Base-by-base conservation (phyloP, 768 basidiomycete genomes). In the Rhodosporidiobolus odoratus region DNA sequence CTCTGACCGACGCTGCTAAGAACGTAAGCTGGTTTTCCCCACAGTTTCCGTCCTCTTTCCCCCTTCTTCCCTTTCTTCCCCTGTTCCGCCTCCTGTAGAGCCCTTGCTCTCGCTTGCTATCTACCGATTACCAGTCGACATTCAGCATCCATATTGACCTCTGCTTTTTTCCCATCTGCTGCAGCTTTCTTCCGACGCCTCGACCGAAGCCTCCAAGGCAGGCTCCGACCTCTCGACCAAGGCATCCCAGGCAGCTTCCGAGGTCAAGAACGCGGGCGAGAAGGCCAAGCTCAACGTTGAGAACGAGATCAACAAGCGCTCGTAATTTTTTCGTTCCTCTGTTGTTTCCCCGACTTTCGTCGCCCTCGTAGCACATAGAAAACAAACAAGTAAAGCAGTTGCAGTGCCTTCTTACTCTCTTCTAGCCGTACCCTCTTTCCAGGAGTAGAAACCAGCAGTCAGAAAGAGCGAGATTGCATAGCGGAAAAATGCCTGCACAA, bases 241-340 rank as follows among this genome's bases (percentile, higher is more conserved):
- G 30, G 75, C 72, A 15, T 66, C 74, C 41, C 74, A 76, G 58
- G 65, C 76, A 3, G 72, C 59, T 16, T 68, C 77, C 17, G 68
- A 79, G 23, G 5, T 72, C 45, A 62, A 71, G 62, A 76, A 65
- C 38, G 66, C 70, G 35, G 61, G 38, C 8, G 7, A 35, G 30
- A 54, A 63, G 30, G 52, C 19, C 10, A 54, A 54, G 62, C 15
- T 23, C 38, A 38, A 53, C 38, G 62, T 53, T 38, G 64, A 65
- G 13, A 56, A 56, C 32, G 56, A 65, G 64, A 40, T 45, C 56
- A 65, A 65, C 56, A 56, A 43, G 34, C 40, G 21, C 27, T n/a
- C 7, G 12, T 50, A 50, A 23, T 23, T 50, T 19, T n/a, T n/a
- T 23, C 48, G 21, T 23, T 32, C 38, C 27, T 27, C 27, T 30